Percentiles rank a stretch among this genome's conserved stretches.
Conservation (phyloP, 495 filamentous ascomycete genomes). For the Penicillium ucsense region DNA sequence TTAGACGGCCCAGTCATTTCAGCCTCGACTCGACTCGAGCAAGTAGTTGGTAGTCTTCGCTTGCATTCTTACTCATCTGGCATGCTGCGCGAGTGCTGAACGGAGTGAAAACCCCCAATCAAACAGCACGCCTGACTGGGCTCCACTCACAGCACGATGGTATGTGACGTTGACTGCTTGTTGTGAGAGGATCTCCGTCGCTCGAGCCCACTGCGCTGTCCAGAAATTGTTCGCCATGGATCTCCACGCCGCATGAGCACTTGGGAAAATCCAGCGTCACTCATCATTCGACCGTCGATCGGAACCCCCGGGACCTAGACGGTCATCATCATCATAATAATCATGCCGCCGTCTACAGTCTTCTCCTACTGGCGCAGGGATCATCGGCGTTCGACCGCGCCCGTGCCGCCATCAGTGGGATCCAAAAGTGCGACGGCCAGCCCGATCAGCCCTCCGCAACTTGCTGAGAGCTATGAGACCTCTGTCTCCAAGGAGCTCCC, state of each 20-base stretch:
- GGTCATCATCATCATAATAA: background rate
- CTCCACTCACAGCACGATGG: constrained; percentile 13
- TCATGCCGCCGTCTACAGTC: constrained; percentile 36
- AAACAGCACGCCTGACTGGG: constrained; percentile 4
- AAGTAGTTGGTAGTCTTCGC: too few relatives aligned
- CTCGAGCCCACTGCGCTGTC: constrained; percentile 4
- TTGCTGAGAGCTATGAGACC: constrained; percentile 25
- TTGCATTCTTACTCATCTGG: too few relatives aligned
- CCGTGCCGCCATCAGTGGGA: constrained; percentile 12
- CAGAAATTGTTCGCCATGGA: constrained; percentile 12
- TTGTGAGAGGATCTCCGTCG: constrained; percentile 6
- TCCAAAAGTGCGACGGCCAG: constrained; percentile 11
- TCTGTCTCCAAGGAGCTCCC: constrained; percentile 16
- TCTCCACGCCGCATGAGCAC: constrained; percentile 5
- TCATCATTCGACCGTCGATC: too few relatives aligned
- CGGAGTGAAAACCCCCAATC: background rate
- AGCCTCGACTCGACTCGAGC: too few relatives aligned
- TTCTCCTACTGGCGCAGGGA: constrained; percentile 43
- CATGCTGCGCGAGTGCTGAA: too few relatives aligned
- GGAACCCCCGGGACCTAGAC: background rate
- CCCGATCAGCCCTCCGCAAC: constrained; percentile 23
- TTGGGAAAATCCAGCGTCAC: background rate
- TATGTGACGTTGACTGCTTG: constrained; percentile 12
- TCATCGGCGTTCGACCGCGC: constrained; percentile 32
- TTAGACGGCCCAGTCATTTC: too few relatives aligned